A percentile compares a stretch with the other conserved stretches of the same genome.
Conservation (phyloP, 495 filamentous ascomycete genomes). For the Penicilliopsis zonata region DNA sequence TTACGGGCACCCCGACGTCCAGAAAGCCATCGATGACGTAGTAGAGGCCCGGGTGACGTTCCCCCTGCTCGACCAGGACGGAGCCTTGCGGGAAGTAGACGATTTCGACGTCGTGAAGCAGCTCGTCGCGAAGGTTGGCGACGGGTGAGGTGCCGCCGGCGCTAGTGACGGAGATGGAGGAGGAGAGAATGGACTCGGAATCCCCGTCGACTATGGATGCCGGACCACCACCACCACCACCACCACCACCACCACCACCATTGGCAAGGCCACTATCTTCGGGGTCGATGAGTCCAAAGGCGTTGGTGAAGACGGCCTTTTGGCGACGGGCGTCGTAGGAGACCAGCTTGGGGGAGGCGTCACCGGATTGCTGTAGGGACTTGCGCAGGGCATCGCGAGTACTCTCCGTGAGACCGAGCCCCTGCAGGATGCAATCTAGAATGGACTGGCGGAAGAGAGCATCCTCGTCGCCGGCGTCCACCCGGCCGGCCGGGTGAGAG, state of each 20-base stretch:
- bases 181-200: slow-evolving; percentile 77
- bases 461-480: slow-evolving; percentile 76
- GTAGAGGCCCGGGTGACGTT: slow-evolving; percentile 90
- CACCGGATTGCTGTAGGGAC: slow-evolving; percentile 54
- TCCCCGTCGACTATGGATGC: too few relatives aligned
- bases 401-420: slow-evolving; percentile 64
- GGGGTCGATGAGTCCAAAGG: slow-evolving; percentile 89
- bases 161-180: slow-evolving; percentile 50
- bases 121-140: slow-evolving; percentile 51
- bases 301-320: slow-evolving; percentile 74
- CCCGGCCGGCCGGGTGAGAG: slow-evolving; percentile 44
- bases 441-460: slow-evolving; percentile 79
- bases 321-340: slow-evolving; percentile 77
- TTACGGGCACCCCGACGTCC: slow-evolving; percentile 69
- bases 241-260: too few relatives aligned
- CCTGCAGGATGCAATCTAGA: slow-evolving; percentile 90
- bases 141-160: slow-evolving; percentile 42
- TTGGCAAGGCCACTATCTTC: slow-evolving; percentile 74
- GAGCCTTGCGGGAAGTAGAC: slow-evolving; percentile 93
- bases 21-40: slow-evolving; percentile 97
- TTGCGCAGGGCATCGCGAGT: slow-evolving; percentile 47
- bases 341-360: slow-evolving; percentile 72
- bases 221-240: too few relatives aligned
- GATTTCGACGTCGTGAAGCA: slow-evolving; percentile 90
- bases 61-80: slow-evolving; percentile 92